These are phyloP conservation scores for Aschersonia sp. DNA, from an alignment of 2,329 filamentous ascomycete species.

Conservation along the genomic window DNA sequence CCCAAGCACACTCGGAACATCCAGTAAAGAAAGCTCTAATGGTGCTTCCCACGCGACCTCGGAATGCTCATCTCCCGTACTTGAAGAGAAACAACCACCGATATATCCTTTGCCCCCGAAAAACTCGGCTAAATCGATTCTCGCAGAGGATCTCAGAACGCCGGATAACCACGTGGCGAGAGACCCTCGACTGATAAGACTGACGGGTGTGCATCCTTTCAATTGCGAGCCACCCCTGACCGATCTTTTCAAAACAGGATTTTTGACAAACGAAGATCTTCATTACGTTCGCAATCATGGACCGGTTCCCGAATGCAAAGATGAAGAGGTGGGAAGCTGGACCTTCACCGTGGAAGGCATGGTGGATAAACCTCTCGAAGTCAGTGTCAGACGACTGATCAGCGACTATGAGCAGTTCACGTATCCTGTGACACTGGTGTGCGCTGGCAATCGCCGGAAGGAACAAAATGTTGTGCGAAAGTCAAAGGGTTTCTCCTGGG, in stretches of 20 bases:
- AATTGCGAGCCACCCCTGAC: constrained; percentile 78
- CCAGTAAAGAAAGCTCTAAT: constrained; percentile 19
- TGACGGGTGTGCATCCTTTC: constrained; percentile 83
- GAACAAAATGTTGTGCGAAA: constrained; percentile 87
- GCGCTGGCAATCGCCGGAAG: constrained; percentile 81
- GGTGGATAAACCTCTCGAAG: constrained; percentile 59
- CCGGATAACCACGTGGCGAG: constrained; percentile 70
- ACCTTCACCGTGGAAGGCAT: constrained; percentile 72
- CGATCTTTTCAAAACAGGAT: constrained; percentile 64
- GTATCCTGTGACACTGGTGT: constrained; percentile 77
- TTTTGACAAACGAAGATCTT: constrained; percentile 72
- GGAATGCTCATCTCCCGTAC: not conserved
- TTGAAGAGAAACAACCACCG: not conserved
- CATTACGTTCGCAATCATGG: constrained; percentile 93
- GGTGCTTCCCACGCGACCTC: not conserved
- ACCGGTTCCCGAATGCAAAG: constrained; percentile 59
- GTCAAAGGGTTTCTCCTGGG: constrained; percentile 91
- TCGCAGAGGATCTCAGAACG: constrained; percentile 67
- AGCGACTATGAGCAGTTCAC: constrained; percentile 67
- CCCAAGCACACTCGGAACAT: constrained; percentile 22
- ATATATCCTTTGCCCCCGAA: constrained; percentile 55
- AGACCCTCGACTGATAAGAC: constrained; percentile 66
- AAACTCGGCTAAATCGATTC: constrained; percentile 43
- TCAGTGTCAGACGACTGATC: constrained; percentile 60
- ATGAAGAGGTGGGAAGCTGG: constrained; percentile 64